Percentiles rank a stretch among this genome's conserved stretches.
phyloP scores from a whole-genome alignment of 352 stramenopile genomes.

The Pythium brassicae region DNA sequence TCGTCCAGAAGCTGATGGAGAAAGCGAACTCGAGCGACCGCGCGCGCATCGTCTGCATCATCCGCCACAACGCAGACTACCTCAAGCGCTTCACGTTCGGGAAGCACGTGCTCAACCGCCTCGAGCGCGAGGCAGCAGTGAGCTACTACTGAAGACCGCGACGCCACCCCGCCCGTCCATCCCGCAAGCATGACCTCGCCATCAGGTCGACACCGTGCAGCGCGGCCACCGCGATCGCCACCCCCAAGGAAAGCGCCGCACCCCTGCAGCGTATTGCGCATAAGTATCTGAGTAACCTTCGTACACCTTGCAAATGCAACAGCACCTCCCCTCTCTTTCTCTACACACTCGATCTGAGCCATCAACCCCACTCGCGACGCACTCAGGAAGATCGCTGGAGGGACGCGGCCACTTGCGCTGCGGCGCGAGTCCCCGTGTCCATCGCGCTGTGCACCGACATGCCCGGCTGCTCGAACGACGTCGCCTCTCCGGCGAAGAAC shows the following conservation, averaged over 20 bases:
- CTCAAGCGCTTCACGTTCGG: conserved; percentile 91
- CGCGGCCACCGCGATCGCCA: neutral
- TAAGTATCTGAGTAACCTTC: neutral
- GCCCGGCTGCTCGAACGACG: conserved; percentile 71
- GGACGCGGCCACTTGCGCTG: conserved; percentile 40
- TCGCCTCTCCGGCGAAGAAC: conserved; percentile 82
- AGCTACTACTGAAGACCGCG: conserved; percentile 19
- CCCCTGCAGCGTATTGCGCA: neutral
- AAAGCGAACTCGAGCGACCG: conserved; percentile 82
- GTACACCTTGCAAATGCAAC: neutral
- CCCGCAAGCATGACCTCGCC: conserved; percentile 2
- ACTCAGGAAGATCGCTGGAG: conserved; percentile 17
- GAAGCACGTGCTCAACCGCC: conserved; percentile 90
- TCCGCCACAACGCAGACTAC: conserved; percentile 87
- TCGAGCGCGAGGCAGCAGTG: conserved; percentile 39
- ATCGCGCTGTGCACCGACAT: conserved; percentile 84
- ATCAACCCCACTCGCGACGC: no score
- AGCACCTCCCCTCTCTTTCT: neutral
- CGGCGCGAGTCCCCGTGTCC: conserved; percentile 70
- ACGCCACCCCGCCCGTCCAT: neutral
- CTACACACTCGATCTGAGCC: no score
- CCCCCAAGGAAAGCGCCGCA: neutral
- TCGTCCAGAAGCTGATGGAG: conserved; percentile 95
- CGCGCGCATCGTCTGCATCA: conserved; percentile 87
- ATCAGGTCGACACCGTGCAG: conserved; percentile 2